Evolutionary conservation across 805 yeast genomes (phyloP).

Genomic region (Maudiozyma saulgeensis): DNA sequence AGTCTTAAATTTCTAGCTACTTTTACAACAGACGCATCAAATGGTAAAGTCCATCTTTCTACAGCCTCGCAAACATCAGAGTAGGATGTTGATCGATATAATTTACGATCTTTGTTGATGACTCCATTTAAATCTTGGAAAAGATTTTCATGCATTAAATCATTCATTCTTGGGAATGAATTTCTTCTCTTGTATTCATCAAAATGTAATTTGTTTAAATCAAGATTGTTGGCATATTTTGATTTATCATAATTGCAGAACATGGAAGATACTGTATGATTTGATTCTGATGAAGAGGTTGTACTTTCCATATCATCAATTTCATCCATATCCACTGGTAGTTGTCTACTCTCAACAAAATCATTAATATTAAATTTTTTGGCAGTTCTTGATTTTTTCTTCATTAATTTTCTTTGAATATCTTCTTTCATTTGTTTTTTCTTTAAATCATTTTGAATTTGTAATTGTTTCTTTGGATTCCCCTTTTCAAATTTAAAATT

Average conservation of each 20-base stretch:
- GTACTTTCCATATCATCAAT: background rate
- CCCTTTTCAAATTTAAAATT: conserved; percentile 17
- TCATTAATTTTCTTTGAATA: background rate
- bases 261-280: conserved; percentile 5
- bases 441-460: background rate
- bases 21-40: conserved; percentile 24
- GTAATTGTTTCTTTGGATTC: conserved; percentile 14
- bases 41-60: conserved; percentile 24
- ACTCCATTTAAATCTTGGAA: background rate
- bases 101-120: background rate
- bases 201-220: conserved; percentile 9
- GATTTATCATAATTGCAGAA: conserved; percentile 6
- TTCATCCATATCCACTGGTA: background rate
- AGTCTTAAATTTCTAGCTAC: conserved; percentile 20
- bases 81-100: conserved; percentile 17
- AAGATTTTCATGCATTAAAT: conserved; percentile 3
- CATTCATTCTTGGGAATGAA: conserved; percentile 15
- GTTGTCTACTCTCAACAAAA: conserved; percentile 3
- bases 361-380: conserved; percentile 1
- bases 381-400: background rate
- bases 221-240: background rate
- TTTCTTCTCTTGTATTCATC: conserved; percentile 22
- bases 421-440: background rate
- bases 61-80: conserved; percentile 20
- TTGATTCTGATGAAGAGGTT: background rate